phyloP scores from a whole-genome alignment of 2,329 filamentous ascomycete species.

The Cercospora beticola region DNA sequence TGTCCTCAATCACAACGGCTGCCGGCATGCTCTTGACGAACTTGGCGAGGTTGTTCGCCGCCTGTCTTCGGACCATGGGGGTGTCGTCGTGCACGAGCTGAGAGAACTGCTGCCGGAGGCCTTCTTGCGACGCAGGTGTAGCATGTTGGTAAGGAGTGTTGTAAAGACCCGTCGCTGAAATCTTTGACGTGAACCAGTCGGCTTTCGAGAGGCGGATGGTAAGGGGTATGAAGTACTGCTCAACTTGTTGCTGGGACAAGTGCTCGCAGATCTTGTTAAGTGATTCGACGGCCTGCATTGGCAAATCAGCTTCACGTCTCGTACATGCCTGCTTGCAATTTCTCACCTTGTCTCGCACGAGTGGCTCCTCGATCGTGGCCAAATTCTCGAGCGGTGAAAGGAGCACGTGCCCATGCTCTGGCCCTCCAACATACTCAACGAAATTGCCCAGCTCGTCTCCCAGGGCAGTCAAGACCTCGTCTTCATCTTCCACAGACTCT shows the following conservation, averaged over 20 bases:
- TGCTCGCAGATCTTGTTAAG: slow-evolving; percentile 98
- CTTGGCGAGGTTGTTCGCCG: slow-evolving; percentile 92
- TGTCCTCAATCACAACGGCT: slow-evolving; percentile 90
- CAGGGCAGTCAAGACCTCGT: slow-evolving; percentile 93
- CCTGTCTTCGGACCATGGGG: slow-evolving; percentile 96
- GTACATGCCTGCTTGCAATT: slow-evolving; percentile 32
- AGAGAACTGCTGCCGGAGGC: slow-evolving; percentile 86
- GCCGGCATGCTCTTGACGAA: slow-evolving; percentile 97
- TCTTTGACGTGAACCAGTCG: slow-evolving; percentile 99
- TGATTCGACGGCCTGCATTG: slow-evolving; percentile 83
- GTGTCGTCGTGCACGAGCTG: slow-evolving; percentile 96
- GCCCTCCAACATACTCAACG: slow-evolving; percentile 94
- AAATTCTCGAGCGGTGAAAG: slow-evolving; percentile 96
- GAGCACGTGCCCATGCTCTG: slow-evolving; percentile 91
- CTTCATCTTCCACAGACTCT: slow-evolving; percentile 99
- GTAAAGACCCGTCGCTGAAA: slow-evolving; percentile 94
- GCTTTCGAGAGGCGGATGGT: slow-evolving; percentile 95
- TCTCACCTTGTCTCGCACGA: slow-evolving; percentile 91
- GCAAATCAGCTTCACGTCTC: slow-evolving; percentile 33
- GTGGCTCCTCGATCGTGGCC: slow-evolving; percentile 95
- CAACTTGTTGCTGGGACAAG: slow-evolving; percentile 86
- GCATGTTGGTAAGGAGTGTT: slow-evolving; percentile 92
- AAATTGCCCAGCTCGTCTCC: slow-evolving; percentile 96
- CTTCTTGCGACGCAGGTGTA: slow-evolving; percentile 81
- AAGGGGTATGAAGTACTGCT: slow-evolving; percentile 95